These are phyloP conservation scores for Fusarium sacchari DNA, from an alignment of 2,329 filamentous ascomycete genomes.

Conservation along the genomic window DNA sequence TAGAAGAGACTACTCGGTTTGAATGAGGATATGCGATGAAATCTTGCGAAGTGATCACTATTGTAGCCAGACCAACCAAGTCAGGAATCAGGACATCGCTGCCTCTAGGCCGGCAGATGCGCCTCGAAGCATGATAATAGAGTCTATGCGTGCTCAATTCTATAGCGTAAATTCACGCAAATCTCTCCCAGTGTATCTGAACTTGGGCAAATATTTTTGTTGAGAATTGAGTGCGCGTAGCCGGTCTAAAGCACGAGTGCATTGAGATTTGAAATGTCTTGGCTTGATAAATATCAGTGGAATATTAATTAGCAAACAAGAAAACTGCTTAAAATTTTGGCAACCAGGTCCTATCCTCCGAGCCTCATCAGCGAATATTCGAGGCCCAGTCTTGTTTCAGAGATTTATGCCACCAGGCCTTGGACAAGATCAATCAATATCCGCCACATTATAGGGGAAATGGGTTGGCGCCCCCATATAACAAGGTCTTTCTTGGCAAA, in stretches of 20 bases:
- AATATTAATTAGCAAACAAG: too few relatives aligned
- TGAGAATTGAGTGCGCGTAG: neutral
- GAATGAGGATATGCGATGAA: neutral
- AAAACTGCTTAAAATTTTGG: too few relatives aligned
- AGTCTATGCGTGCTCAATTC: neutral
- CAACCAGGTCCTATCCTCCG: neutral
- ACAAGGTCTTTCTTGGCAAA: rapidly evolving
- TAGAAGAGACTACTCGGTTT: neutral
- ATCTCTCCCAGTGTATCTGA: rapidly evolving
- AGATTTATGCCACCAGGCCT: rapidly evolving
- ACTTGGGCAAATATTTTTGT: neutral
- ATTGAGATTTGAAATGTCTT: neutral
- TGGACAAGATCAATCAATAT: neutral
- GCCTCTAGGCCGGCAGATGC: neutral
- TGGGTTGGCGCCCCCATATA: rapidly evolving
- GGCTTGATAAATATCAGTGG: too few relatives aligned
- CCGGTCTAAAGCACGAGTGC: neutral
- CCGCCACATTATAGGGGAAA: neutral
- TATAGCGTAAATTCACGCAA: neutral
- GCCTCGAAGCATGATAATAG: neutral
- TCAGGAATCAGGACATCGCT: neutral
- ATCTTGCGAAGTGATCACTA: neutral
- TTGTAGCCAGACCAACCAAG: too few relatives aligned
- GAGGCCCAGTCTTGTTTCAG: neutral
- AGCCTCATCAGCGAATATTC: neutral